Conservation (phyloP, 1,139 yeast genomes). For the Kodamaea fungicola region DNA sequence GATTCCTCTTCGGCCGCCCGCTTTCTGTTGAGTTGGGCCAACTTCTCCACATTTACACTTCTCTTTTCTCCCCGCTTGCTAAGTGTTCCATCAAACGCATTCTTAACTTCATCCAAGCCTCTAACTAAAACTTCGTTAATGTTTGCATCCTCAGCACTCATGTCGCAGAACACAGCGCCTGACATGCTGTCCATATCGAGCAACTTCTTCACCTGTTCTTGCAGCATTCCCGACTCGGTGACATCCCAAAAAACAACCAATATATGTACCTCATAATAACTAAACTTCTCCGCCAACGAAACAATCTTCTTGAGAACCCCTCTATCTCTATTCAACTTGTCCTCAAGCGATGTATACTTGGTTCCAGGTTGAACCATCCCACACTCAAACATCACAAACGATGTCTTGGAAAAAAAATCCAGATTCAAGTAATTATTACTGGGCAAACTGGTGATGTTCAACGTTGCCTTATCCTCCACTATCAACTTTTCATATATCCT, state of each 20-base stretch:
- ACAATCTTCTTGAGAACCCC: constrained; percentile 36
- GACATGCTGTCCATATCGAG: constrained; percentile 16
- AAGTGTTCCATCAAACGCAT: constrained; percentile 27
- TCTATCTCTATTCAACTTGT: constrained; percentile 35
- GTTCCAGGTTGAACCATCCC: constrained; percentile 29
- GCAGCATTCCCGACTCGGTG: constrained; percentile 16
- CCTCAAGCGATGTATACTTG: constrained; percentile 15
- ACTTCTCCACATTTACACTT: constrained; percentile 10
- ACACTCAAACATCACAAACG: constrained; percentile 45
- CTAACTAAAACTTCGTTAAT: constrained; percentile 26
- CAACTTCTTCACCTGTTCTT: constrained; percentile 15
- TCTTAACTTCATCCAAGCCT: constrained; percentile 23
- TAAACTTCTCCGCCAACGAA: constrained; percentile 32
- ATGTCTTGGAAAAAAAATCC: constrained; percentile 33
- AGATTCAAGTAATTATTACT: constrained; percentile 29
- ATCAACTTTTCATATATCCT: constrained; percentile 25
- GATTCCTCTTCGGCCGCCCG: background rate
- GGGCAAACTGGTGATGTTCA: constrained; percentile 39
- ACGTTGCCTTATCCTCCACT: constrained; percentile 19
- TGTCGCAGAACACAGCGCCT: constrained; percentile 31
- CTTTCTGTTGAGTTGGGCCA: constrained; percentile 8
- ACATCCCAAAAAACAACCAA: constrained; percentile 41
- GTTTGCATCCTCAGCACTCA: constrained; percentile 27
- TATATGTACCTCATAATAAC: constrained; percentile 34
- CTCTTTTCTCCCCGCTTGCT: constrained; percentile 30